phyloP scores from a whole-genome alignment of 2,329 filamentous ascomycete species.

The Xylaria sp. region DNA sequence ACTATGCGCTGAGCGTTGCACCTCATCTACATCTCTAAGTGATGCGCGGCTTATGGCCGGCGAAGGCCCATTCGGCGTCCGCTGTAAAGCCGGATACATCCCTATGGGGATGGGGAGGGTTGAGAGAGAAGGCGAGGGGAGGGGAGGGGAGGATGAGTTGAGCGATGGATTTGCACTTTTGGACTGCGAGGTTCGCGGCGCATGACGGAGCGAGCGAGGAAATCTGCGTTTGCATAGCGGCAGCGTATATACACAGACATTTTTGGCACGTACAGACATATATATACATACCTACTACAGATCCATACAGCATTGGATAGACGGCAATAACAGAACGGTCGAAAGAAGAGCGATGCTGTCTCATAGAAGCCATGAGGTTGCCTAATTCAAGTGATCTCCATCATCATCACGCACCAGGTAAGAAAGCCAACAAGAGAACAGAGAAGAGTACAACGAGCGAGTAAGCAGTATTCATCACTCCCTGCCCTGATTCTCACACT shows the following conservation, averaged over 20 bases:
- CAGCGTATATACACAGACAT: slow-evolving; percentile 14
- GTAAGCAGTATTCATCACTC: too few species aligned
- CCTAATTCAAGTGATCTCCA: too few species aligned
- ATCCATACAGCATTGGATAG: slow-evolving; percentile 29
- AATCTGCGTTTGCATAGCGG: slow-evolving; percentile 8
- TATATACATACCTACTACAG: slow-evolving; percentile 7
- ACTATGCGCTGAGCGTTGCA: not conserved
- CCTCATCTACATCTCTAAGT: not conserved
- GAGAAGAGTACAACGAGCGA: too few species aligned
- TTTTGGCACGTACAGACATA: not conserved
- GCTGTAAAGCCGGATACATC: not conserved
- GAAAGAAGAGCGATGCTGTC: not conserved
- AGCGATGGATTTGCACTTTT: not conserved
- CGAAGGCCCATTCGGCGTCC: not conserved
- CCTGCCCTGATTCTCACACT: too few species aligned
- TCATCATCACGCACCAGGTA: too few species aligned
- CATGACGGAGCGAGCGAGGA: not conserved
- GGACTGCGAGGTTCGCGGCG: slow-evolving; percentile 2
- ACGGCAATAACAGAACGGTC: slow-evolving; percentile 9
- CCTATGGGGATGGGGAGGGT: slow-evolving; percentile 61
- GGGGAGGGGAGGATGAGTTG: not conserved
- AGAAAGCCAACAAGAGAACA: too few species aligned
- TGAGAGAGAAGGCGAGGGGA: slow-evolving; percentile 36
- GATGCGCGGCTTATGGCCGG: not conserved
- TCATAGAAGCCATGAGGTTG: too few species aligned